phyloP scores from a whole-genome alignment of 2,329 filamentous ascomycete genomes.

The Lasiodiplodia hormozganensis region DNA sequence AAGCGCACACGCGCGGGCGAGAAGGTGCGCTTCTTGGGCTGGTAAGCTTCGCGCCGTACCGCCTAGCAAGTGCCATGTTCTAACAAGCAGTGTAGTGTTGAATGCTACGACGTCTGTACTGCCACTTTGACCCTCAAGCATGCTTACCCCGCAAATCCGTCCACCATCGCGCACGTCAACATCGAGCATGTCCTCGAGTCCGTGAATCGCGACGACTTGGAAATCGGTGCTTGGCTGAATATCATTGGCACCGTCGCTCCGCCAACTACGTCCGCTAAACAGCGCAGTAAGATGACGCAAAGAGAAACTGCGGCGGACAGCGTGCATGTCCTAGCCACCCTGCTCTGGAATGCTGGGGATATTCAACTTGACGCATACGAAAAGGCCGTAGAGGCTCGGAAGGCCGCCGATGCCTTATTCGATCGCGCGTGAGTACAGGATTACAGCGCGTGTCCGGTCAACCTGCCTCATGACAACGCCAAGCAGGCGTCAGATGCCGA shows the following conservation, averaged over 20 bases:
- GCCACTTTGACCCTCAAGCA: slow-evolving; percentile 74
- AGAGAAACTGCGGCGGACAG: slow-evolving; percentile 4
- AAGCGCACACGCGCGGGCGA: slow-evolving; percentile 59
- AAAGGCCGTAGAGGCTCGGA: slow-evolving; percentile 48
- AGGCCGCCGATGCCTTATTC: slow-evolving; percentile 12
- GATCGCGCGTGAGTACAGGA: not conserved
- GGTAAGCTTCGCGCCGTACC: slow-evolving; percentile 63
- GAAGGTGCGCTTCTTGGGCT: slow-evolving; percentile 94
- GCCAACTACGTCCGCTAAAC: not conserved
- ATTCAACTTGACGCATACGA: slow-evolving; percentile 77
- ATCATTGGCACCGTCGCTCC: slow-evolving; percentile 73
- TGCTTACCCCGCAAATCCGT: slow-evolving; percentile 58
- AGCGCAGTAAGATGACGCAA: slow-evolving; percentile 34
- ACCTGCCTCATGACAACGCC: not conserved
- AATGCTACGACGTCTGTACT: slow-evolving; percentile 61
- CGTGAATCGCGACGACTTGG: slow-evolving; percentile 68
- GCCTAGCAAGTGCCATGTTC: slow-evolving; percentile 29
- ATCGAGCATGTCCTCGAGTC: slow-evolving; percentile 73
- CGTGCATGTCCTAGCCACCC: slow-evolving; percentile 72
- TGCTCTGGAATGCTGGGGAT: slow-evolving; percentile 78
- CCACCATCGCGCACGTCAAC: slow-evolving; percentile 67
- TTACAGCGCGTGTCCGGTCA: not conserved
- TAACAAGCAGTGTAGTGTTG: slow-evolving; percentile 56
- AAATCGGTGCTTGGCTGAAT: slow-evolving; percentile 86
- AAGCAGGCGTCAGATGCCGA: not conserved